phyloP scores from a whole-genome alignment of 257 asterid species.

The Nicotiana obtusifolia region DNA sequence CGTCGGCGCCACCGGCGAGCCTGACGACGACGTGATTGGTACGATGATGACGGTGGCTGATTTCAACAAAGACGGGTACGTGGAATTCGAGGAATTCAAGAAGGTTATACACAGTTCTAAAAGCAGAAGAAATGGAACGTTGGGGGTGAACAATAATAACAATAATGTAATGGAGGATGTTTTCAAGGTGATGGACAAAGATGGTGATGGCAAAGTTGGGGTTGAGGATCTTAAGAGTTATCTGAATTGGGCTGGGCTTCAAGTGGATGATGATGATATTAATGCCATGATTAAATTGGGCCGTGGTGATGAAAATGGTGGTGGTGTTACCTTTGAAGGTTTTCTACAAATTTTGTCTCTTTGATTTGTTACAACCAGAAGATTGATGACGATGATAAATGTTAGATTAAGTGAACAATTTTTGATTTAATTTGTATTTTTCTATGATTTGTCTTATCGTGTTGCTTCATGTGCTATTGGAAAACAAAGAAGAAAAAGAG shows the following conservation, averaged over 20 bases:
- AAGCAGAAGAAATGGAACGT: not conserved
- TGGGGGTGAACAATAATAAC: too few species aligned
- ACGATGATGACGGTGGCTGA: constrained; percentile 78
- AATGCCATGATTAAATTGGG: constrained; percentile 71
- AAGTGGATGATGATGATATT: constrained; percentile 67
- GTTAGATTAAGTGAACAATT: not conserved
- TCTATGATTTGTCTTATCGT: not conserved
- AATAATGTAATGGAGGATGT: constrained; percentile 61
- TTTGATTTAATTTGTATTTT: not conserved
- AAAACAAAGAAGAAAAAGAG: too few species aligned
- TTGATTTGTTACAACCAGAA: constrained; percentile 12
- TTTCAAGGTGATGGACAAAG: constrained; percentile 75
- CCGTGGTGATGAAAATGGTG: constrained; percentile 52
- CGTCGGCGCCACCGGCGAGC: constrained; percentile 8
- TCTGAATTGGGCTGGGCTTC: constrained; percentile 59
- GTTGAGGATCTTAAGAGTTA: constrained; percentile 57
- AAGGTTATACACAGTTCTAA: constrained; percentile 37
- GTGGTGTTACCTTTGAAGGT: constrained; percentile 65
- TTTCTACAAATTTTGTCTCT: constrained; percentile 58
- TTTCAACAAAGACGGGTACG: constrained; percentile 57
- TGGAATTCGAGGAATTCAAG: constrained; percentile 82
- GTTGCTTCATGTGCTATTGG: not conserved
- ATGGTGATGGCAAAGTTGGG: constrained; percentile 90
- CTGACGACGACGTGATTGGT: constrained; percentile 41
- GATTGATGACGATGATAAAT: not conserved